Percentiles rank a stretch among this genome's conserved stretches.
Evolutionary conservation across 2,329 filamentous ascomycete species (phyloP).

Genomic region (Sclerotinia nivalis): DNA sequence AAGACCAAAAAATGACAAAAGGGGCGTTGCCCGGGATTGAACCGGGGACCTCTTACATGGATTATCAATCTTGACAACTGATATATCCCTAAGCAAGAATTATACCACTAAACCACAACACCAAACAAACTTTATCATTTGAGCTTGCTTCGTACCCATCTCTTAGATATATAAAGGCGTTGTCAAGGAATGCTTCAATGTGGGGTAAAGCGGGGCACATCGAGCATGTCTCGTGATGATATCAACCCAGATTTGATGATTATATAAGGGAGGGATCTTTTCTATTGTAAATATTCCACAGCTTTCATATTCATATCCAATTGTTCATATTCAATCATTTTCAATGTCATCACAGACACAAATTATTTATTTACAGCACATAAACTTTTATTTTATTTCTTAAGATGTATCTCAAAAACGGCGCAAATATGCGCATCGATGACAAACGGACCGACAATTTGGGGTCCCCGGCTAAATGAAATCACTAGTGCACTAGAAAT

Average conservation of each 20-base stretch:
- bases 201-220: background rate
- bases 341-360: too few species aligned
- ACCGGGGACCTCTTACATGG: conserved; percentile 26
- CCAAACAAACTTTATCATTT: background rate
- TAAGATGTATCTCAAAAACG: background rate
- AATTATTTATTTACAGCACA: too few species aligned
- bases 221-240: background rate
- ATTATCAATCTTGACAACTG: background rate
- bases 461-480: background rate
- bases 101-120: conserved; percentile 27
- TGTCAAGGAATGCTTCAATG: too few species aligned
- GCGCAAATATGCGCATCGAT: background rate
- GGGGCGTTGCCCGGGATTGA: conserved; percentile 25
- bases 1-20: background rate
- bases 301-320: too few species aligned
- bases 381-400: too few species aligned
- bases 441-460: conserved; percentile 8
- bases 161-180: too few species aligned
- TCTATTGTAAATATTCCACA: too few species aligned
- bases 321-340: too few species aligned
- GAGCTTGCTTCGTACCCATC: rapidly evolving
- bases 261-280: background rate
- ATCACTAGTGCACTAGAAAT: conserved; percentile 7
- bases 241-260: background rate
- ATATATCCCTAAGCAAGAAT: conserved; percentile 25